A percentile compares a stretch with the other conserved stretches of the same genome.
Evolutionary conservation across 2,329 filamentous ascomycete species (phyloP).

Genomic region (Blastomyces emzantsi): DNA sequence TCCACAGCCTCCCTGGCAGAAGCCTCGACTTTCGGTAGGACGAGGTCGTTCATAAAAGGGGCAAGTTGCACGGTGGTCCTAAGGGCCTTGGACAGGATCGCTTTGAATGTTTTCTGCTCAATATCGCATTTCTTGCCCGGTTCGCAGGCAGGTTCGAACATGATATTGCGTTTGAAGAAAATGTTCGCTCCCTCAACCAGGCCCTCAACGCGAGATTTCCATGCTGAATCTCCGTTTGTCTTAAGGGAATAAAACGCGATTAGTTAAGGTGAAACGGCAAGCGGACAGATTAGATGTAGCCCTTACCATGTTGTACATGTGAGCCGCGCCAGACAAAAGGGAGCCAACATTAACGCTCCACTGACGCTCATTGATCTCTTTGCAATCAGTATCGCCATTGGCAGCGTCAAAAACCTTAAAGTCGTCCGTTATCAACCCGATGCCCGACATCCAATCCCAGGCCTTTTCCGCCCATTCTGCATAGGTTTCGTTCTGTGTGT

Average conservation of each 20-base stretch:
- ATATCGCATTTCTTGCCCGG: constrained; percentile 51
- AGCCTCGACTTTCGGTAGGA: constrained; percentile 45
- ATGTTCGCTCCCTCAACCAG: constrained; percentile 46
- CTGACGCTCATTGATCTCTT: constrained; percentile 51
- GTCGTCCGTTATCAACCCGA: constrained; percentile 52
- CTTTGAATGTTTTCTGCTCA: constrained; percentile 69
- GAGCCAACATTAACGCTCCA: constrained; percentile 60
- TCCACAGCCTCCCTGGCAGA: constrained; percentile 46
- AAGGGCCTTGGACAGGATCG: constrained; percentile 61
- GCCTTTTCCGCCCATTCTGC: constrained; percentile 51
- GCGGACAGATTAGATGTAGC: neutral
- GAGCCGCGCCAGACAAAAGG: constrained; percentile 45
- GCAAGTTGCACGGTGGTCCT: constrained; percentile 48
- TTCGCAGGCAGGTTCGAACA: constrained; percentile 62
- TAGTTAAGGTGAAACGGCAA: constrained; percentile 4
- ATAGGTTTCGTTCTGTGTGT: constrained; percentile 57
- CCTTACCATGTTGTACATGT: constrained; percentile 40
- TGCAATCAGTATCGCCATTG: constrained; percentile 51
- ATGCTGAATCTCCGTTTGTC: constrained; percentile 19
- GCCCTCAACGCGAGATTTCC: constrained; percentile 43
- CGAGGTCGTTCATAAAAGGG: constrained; percentile 43
- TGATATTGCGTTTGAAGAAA: constrained; percentile 51
- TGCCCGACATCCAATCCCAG: constrained; percentile 52
- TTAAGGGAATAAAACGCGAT: neutral
- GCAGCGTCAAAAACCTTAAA: constrained; percentile 59